Conservation (phyloP, 257 asterid species). For the Knoxia roxburghii region DNA sequence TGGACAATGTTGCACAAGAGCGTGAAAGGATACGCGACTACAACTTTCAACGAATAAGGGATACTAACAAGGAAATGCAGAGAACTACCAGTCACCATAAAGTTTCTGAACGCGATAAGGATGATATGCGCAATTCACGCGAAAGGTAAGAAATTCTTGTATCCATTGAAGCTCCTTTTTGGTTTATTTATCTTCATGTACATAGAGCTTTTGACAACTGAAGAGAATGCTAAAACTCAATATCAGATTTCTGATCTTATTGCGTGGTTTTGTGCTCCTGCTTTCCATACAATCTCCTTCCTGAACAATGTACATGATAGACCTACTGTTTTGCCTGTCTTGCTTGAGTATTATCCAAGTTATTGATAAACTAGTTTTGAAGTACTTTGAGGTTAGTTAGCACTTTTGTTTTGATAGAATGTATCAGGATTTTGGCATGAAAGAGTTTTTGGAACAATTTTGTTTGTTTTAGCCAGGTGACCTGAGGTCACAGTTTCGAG, state of each 20-base stretch:
- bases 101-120: slow-evolving; percentile 41
- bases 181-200: background rate
- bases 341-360: background rate
- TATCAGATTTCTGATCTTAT: background rate
- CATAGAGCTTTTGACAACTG: background rate
- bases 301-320: background rate
- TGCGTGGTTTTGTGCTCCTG: background rate
- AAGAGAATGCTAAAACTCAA: background rate
- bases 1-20: slow-evolving; percentile 38
- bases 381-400: background rate
- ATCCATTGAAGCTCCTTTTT: background rate
- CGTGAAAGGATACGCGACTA: slow-evolving; percentile 49
- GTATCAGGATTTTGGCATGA: background rate
- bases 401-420: background rate
- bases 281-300: background rate
- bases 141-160: slow-evolving; percentile 35
- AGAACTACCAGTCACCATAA: slow-evolving; percentile 40
- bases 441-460: background rate
- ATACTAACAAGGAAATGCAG: slow-evolving; percentile 38
- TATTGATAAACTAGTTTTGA: background rate
- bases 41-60: slow-evolving; percentile 51
- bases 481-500: no score
- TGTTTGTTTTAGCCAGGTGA: background rate
- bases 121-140: slow-evolving; percentile 29
- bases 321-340: background rate